Evolutionary conservation across 2,329 filamentous ascomycete genomes (phyloP), one percentile per base, ranked within the genome.

Genomic region (Botrytis aclada): DNA sequence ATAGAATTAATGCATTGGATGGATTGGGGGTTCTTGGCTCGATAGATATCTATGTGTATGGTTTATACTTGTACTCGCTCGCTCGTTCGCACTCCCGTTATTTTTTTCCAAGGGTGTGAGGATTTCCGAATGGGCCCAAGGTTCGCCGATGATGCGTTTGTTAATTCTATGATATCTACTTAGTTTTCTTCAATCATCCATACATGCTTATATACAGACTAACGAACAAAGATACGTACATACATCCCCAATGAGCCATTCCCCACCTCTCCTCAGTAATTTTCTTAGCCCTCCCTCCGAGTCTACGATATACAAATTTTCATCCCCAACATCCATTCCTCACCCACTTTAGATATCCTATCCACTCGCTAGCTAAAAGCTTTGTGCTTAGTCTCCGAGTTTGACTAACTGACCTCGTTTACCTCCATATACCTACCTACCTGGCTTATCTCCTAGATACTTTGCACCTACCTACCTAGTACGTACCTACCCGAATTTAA

Each of bases 161-260:
- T n/a, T 51, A 7, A n/a, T n/a, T 16, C 0, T 12, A n/a, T n/a
- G n/a, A n/a, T 6, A n/a, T 51, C 12, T 7, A n/a, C 47, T 7
- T n/a, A 3, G 1, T n/a, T 14, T 1, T 3, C 25, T 51, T 4
- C 12, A 14, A n/a, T 4, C 10, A 10, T n/a, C 22, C 10, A 51
- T 51, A 51, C 4, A 51, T n/a, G 3, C 14, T 3, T 4, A n/a
- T 12, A 14, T 12, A 51, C 25, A 25, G 0, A 41, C 39, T 14
- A 41, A 16, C 3, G 16, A 56, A 56, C 14, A 29, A 47, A 47
- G 4, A 45, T 45, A 16, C 3, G 16, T 29, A 56, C 14, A 29
- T 22, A 47, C 14, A 45, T 45, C 12, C 12, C 14, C n/a, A 29
- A 18, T n/a, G 32, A 56, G n/a, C n/a, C 47, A n/a, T 51, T 51